Evolutionary conservation across 108 stramenopile species (phyloP), one percentile per base, ranked within the genome.

Genomic region (Thalassiosira profunda): DNA sequence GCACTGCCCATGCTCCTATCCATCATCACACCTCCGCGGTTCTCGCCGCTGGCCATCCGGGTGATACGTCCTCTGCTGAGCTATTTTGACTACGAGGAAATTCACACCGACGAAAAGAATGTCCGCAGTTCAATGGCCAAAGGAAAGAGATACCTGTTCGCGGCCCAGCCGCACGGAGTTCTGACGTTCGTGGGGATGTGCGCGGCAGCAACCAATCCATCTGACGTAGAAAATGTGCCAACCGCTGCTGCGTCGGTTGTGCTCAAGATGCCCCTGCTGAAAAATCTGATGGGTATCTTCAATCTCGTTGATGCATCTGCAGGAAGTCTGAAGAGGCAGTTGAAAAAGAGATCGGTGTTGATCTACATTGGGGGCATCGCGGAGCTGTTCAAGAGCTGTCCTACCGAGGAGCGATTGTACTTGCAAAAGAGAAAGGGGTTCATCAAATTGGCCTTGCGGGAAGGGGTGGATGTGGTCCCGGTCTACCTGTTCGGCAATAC

Each of bases 401-500:
- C 76, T 3, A 59, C 57, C 15, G 75, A 88, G 37, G 94, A 93
- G 43, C 63, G 82, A 12, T 36, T 93, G 12, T 86, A 83, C 44
- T 30, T 96, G 49, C 62, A 49, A 41, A 77, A 81, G 54, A 71
- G 94, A 14, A 91, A 93, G 58, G 94, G 94, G 18, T 92, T 96
- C 35, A 86, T 93, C 23, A 89, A 87, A 63, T 65, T 96, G 51
- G 90, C 92, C 12, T 72, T 96, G 52, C 81, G 70, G 47, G 73
- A 82, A n/a, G 89, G 89, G 4, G 86, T 89, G 3, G 85, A 88
- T 43, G 53, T 96, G 3, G 70, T 93, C 2, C 91, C 94, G 8
- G 69, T 81, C 17, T 96, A 91, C 60, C 47, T 86, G 18, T 89
- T 95, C 69, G 94, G 94, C 14, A 95, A 95, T 62, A 90, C 94